phyloP scores from a whole-genome alignment of 805 yeast genomes.

The Starmerella powellii region DNA sequence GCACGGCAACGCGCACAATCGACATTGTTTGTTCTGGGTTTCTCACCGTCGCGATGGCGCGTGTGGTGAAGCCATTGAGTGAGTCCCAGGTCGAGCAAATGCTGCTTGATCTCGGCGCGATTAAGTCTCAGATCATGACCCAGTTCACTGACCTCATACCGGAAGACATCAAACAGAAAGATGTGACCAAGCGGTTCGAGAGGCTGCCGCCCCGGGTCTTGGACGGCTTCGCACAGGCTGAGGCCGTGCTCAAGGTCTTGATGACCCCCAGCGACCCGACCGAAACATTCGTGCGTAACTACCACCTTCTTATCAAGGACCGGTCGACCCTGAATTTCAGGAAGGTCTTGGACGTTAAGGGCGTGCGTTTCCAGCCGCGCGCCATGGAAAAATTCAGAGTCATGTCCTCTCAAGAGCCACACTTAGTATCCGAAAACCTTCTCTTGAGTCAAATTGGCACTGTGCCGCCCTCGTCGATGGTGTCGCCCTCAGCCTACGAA shows the following conservation, averaged over 20 bases:
- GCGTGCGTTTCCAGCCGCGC: constrained; percentile 29
- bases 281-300: constrained; percentile 48
- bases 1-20: constrained; percentile 58
- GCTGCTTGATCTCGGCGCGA: constrained; percentile 52
- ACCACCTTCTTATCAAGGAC: constrained; percentile 58
- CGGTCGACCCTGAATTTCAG: constrained; percentile 47
- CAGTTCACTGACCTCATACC: constrained; percentile 24
- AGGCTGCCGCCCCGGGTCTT: constrained; percentile 11
- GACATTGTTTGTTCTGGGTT: constrained; percentile 51
- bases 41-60: constrained; percentile 40
- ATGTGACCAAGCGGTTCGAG: constrained; percentile 22
- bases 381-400: constrained; percentile 21
- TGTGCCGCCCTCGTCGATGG: constrained; percentile 10
- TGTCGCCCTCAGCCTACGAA: not conserved
- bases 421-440: constrained; percentile 13
- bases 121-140: constrained; percentile 42
- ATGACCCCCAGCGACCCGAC: constrained; percentile 57
- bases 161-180: constrained; percentile 31
- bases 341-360: constrained; percentile 55
- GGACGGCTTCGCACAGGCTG: constrained; percentile 33
- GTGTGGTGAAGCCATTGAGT: constrained; percentile 49
- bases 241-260: constrained; percentile 55
- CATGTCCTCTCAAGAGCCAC: constrained; percentile 19
- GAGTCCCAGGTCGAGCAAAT: constrained; percentile 71
- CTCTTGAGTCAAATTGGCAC: constrained; percentile 17